Evolutionary conservation across 1,284 basidiomycete genomes (phyloP).

Genomic region (Sparassis latifolia): DNA sequence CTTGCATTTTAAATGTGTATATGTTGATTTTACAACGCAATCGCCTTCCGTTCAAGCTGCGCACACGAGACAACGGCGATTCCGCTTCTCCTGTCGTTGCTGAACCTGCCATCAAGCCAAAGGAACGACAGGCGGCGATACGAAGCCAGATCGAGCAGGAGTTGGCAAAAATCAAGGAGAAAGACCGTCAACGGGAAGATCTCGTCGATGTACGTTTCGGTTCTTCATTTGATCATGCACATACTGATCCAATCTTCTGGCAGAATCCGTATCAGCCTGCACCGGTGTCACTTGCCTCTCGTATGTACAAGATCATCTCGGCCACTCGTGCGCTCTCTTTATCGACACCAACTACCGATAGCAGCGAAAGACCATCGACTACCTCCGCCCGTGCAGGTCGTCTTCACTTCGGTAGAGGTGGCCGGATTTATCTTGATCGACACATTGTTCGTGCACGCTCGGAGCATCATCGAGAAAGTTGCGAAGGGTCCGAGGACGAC

Average conservation of each 20-base stretch:
- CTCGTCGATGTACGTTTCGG: constrained; percentile 58
- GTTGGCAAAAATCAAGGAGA: constrained; percentile 62
- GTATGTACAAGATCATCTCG: constrained; percentile 58
- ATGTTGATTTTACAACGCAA: constrained; percentile 23
- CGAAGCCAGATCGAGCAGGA: constrained; percentile 64
- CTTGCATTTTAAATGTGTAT: constrained; percentile 3
- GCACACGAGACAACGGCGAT: constrained; percentile 34
- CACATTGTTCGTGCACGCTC: too few relatives aligned
- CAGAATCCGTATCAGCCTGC: constrained; percentile 60
- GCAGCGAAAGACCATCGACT: constrained; percentile 27
- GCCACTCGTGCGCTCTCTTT: constrained; percentile 30
- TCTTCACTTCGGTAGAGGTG: constrained; percentile 75
- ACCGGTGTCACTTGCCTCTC: constrained; percentile 40
- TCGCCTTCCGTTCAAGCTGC: constrained; percentile 46
- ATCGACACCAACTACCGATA: constrained; percentile 25
- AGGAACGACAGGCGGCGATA: constrained; percentile 59
- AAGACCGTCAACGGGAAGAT: constrained; percentile 84
- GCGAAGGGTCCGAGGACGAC: too few relatives aligned
- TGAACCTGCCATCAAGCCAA: constrained; percentile 52
- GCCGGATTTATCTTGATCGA: constrained; percentile 75
- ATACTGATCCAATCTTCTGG: constrained; percentile 2
- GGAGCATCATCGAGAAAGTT: too few relatives aligned
- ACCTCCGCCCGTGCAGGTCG: constrained; percentile 53
- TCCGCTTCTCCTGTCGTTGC: constrained; percentile 33
- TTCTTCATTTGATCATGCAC: background rate